phyloP scores from a whole-genome alignment of 768 basidiomycete genomes.

The Amanita thiersii region DNA sequence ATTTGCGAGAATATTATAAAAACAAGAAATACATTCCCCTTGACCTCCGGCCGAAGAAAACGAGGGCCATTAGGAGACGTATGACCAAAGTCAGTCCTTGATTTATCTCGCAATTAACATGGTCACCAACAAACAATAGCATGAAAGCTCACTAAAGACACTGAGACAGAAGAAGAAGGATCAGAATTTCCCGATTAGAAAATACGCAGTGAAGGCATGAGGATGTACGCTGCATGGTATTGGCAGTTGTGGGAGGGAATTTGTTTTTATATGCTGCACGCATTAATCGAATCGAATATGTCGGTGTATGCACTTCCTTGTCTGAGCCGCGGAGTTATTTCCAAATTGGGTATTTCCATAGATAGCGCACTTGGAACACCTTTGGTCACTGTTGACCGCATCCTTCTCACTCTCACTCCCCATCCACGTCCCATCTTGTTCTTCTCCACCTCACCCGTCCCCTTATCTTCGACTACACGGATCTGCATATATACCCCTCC shows the following conservation, averaged over 20 bases:
- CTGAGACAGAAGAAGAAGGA: conserved; percentile 93
- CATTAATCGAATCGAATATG: not conserved
- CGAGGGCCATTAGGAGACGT: conserved; percentile 94
- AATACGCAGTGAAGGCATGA: conserved; percentile 94
- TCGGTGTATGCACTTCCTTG: too few relatives aligned
- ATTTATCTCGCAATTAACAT: not conserved
- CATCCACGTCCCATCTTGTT: conserved; percentile 11
- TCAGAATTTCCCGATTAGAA: conserved; percentile 85
- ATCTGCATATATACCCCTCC: too few relatives aligned
- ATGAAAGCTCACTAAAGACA: conserved; percentile 81
- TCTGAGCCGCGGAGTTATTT: too few relatives aligned
- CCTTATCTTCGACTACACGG: conserved; percentile 14
- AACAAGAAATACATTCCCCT: conserved; percentile 93
- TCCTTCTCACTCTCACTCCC: conserved; percentile 7
- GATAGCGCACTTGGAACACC: conserved; percentile 7
- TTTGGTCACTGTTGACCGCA: conserved; percentile 17
- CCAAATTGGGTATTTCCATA: too few relatives aligned
- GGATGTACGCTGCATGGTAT: conserved; percentile 12
- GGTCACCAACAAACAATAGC: conserved; percentile 32
- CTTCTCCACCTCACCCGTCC: conserved; percentile 13
- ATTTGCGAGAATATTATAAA: conserved; percentile 97
- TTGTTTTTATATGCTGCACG: not conserved
- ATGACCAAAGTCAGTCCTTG: conserved; percentile 67
- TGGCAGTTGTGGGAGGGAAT: conserved; percentile 1
- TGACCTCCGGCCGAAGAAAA: conserved; percentile 97